Conservation (phyloP, 2,329 filamentous ascomycete genomes). For the Torrubiellomyces zombiae region DNA sequence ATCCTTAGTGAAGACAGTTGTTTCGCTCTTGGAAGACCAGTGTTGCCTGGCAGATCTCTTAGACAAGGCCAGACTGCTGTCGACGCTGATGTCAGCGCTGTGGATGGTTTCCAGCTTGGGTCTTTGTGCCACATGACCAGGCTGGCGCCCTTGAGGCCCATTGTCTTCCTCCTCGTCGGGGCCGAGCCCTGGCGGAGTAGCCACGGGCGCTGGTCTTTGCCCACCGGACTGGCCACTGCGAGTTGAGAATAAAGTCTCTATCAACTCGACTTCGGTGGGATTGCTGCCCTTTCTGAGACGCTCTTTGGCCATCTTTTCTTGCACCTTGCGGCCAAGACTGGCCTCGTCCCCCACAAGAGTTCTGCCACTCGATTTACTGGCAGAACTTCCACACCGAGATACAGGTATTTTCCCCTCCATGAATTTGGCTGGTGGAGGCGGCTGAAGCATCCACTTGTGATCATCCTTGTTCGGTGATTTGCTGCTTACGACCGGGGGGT, state of each 20-base stretch:
- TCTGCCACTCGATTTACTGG: conserved; percentile 30
- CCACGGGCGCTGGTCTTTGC: conserved; percentile 12
- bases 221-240: conserved; percentile 16
- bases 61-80: conserved; percentile 12
- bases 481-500: conserved; percentile 69
- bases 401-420: conserved; percentile 77
- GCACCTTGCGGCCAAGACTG: conserved; percentile 24
- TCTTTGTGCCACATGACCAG: conserved; percentile 20
- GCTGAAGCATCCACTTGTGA: conserved; percentile 82
- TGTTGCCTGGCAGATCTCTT: conserved; percentile 14
- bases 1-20: too few relatives aligned
- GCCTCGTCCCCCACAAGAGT: conserved; percentile 25
- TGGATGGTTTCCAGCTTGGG: conserved; percentile 30
- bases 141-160: conserved; percentile 9
- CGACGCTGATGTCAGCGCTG: conserved; percentile 21
- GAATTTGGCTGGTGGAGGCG: conserved; percentile 72
- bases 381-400: conserved; percentile 42
- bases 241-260: conserved; percentile 22
- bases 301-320: conserved; percentile 28
- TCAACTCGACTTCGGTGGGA: conserved; percentile 26
- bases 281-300: conserved; percentile 25
- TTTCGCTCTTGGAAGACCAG: conserved; percentile 14
- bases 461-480: conserved; percentile 52
- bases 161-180: conserved; percentile 18
- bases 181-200: conserved; percentile 13